phyloP scores from a whole-genome alignment of 352 stramenopile genomes.

The Globisporangium carolinianum region DNA sequence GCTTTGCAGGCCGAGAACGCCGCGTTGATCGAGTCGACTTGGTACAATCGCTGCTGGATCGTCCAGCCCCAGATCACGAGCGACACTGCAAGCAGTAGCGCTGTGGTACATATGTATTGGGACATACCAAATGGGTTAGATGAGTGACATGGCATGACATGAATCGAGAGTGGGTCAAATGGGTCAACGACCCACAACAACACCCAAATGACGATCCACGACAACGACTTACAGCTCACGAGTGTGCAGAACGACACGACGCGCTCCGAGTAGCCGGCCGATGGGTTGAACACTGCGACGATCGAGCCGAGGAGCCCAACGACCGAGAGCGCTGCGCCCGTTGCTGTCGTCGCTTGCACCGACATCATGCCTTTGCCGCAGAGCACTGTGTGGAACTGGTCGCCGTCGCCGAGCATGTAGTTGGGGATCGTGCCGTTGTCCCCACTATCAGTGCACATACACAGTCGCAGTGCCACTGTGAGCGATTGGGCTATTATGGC shows the following conservation, averaged over 20 bases:
- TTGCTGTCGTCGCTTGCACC: slow-evolving; percentile 55
- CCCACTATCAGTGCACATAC: slow-evolving; percentile 1
- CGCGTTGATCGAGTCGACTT: slow-evolving; percentile 73
- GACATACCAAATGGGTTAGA: no score
- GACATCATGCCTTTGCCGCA: slow-evolving; percentile 70
- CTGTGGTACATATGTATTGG: slow-evolving; percentile 14
- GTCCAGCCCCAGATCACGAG: slow-evolving; percentile 75
- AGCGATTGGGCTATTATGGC: no score
- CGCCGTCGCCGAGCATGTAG: slow-evolving; percentile 78
- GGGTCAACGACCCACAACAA: no score
- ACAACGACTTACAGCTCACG: slow-evolving; percentile 50
- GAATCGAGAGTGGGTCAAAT: no score
- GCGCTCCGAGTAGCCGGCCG: slow-evolving; percentile 60
- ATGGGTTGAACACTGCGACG: slow-evolving; percentile 67
- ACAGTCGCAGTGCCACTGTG: neutral
- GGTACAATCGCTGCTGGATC: slow-evolving; percentile 71
- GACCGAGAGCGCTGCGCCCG: slow-evolving; percentile 49
- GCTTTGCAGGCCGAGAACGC: slow-evolving; percentile 72
- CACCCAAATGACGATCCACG: no score
- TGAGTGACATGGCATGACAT: no score
- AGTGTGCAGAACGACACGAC: slow-evolving; percentile 82
- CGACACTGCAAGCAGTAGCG: slow-evolving; percentile 58
- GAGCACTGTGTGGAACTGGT: slow-evolving; percentile 61
- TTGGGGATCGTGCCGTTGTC: slow-evolving; percentile 42
- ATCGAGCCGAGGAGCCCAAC: slow-evolving; percentile 61